A percentile compares a stretch with the other conserved stretches of the same genome.
phyloP scores from a whole-genome alignment of 1,139 yeast species.

The Saccharomycopsis phalli region DNA sequence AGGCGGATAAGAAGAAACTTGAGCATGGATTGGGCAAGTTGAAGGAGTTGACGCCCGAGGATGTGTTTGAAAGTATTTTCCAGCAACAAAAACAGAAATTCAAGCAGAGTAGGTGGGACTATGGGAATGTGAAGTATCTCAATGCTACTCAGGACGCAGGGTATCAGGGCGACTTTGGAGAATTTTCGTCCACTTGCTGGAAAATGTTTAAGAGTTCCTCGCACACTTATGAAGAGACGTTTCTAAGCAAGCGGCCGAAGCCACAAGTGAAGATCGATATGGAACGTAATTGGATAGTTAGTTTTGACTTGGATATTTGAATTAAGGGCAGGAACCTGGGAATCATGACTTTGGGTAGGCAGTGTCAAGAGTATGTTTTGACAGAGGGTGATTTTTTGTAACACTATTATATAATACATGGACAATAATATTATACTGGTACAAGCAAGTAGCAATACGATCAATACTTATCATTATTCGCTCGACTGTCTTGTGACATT shows the following conservation, averaged over 20 bases:
- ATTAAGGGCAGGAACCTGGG: no score
- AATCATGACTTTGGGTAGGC: no score
- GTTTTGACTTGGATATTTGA: no score
- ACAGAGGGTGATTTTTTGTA: no score
- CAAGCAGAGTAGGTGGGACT: constrained; percentile 3
- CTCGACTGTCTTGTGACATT: no score
- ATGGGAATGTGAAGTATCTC: constrained; percentile 17
- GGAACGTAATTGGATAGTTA: neutral
- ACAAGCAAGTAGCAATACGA: no score
- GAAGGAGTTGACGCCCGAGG: constrained; percentile 13
- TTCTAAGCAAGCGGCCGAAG: neutral
- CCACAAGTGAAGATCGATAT: neutral
- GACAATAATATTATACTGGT: no score
- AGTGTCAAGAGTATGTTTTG: no score
- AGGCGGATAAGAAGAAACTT: constrained; percentile 10
- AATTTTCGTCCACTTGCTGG: constrained; percentile 13
- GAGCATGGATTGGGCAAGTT: constrained; percentile 9
- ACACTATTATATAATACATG: no score
- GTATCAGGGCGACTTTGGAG: constrained; percentile 18
- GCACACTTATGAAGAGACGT: constrained; percentile 1
- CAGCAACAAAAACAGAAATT: constrained; percentile 1
- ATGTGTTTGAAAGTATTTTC: constrained; percentile 10
- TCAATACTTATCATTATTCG: no score
- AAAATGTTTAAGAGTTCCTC: constrained; percentile 6
- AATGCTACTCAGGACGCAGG: constrained; percentile 1